These are phyloP conservation scores for Orbilia quercus DNA, from an alignment of 2,329 filamentous ascomycete genomes.

Conservation along the genomic window DNA sequence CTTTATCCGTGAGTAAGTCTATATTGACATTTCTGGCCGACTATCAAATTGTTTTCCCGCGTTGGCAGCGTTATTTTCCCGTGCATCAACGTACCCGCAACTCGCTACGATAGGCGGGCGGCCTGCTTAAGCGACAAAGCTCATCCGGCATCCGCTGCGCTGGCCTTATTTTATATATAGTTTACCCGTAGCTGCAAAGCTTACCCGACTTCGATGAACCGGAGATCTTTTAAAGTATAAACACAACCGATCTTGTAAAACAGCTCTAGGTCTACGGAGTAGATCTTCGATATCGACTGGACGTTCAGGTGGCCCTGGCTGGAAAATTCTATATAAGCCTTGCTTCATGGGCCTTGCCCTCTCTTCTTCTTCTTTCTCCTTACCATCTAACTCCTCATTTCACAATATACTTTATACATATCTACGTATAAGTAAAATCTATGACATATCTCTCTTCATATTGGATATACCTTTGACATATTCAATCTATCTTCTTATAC, in stretches of 20 bases:
- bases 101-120: conserved; percentile 6
- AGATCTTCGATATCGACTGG: background rate
- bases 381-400: no score
- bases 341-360: background rate
- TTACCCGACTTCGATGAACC: background rate
- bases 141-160: background rate
- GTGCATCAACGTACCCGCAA: conserved; percentile 14
- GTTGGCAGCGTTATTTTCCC: conserved; percentile 8
- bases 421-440: no score
- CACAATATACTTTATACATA: conserved; percentile 1
- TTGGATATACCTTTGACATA: no score
- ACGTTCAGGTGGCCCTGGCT: no score
- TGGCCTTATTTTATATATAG: no score
- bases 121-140: conserved; percentile 8
- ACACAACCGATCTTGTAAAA: background rate
- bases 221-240: background rate
- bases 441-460: no score
- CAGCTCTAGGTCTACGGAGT: background rate
- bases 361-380: background rate
- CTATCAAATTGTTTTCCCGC: background rate
- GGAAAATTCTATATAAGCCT: background rate
- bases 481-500: no score
- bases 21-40: no score
- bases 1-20: no score
- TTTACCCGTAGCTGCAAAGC: no score